These are phyloP conservation scores for Marsdenia floribunda DNA, from an alignment of 257 asterid genomes.

Conservation along the genomic window DNA sequence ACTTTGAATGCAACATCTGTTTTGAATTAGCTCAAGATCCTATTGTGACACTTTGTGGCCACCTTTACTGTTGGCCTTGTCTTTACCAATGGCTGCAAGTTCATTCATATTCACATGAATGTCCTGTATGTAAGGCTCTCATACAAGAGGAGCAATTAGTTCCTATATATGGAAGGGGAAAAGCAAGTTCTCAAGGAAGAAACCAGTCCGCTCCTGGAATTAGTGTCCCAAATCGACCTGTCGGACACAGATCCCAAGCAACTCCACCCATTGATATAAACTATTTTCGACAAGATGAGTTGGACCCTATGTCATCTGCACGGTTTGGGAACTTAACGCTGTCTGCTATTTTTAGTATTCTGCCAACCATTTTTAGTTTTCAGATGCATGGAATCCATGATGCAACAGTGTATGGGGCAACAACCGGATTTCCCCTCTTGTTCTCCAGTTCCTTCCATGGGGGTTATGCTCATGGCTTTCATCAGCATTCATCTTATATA, in stretches of 20 bases:
- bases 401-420: constrained; percentile 76
- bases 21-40: constrained; percentile 91
- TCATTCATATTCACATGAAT: constrained; percentile 76
- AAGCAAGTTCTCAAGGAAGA: constrained; percentile 49
- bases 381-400: constrained; percentile 62
- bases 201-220: constrained; percentile 36
- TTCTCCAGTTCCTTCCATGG: constrained; percentile 65
- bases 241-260: constrained; percentile 64
- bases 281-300: constrained; percentile 43
- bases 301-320: constrained; percentile 55
- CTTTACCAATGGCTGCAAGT: constrained; percentile 81
- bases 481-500: constrained; percentile 35
- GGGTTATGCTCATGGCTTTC: constrained; percentile 66
- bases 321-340: constrained; percentile 56
- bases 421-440: constrained; percentile 63
- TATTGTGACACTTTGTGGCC: constrained; percentile 88
- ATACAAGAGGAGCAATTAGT: constrained; percentile 68
- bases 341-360: constrained; percentile 52
- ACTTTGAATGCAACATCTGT: constrained; percentile 90
- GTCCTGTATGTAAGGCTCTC: constrained; percentile 86
- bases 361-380: constrained; percentile 59
- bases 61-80: constrained; percentile 97
- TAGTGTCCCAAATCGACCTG: constrained; percentile 58
- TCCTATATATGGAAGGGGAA: constrained; percentile 90
- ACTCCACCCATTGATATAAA: constrained; percentile 50